Evolutionary conservation across 1,284 basidiomycete genomes (phyloP).

Genomic region (Moesziomyces antarcticus): DNA sequence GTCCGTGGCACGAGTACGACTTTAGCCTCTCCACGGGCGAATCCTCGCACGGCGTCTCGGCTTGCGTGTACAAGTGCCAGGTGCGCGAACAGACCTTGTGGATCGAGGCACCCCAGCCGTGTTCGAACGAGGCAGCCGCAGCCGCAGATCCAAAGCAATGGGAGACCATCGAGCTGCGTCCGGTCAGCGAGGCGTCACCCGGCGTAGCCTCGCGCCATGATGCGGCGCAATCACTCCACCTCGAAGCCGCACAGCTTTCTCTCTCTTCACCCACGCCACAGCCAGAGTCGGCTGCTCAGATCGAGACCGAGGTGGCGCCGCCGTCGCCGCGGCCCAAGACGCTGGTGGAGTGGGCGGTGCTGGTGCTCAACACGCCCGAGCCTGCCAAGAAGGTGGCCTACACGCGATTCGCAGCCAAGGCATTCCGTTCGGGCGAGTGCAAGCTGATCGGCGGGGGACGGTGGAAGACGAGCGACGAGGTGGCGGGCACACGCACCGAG

Average conservation of each 20-base stretch:
- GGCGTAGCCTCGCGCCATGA: slow-evolving; percentile 19
- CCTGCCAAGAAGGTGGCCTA: slow-evolving; percentile 79
- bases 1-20: slow-evolving; percentile 84
- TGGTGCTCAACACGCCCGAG: slow-evolving; percentile 78
- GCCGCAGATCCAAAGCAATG: slow-evolving; percentile 69
- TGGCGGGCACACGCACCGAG: slow-evolving; percentile 10
- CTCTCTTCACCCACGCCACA: slow-evolving; percentile 56
- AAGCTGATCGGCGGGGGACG: slow-evolving; percentile 73
- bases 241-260: slow-evolving; percentile 17
- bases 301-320: slow-evolving; percentile 15
- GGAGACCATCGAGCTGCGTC: slow-evolving; percentile 79
- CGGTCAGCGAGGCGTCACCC: slow-evolving; percentile 78
- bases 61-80: slow-evolving; percentile 80
- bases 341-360: slow-evolving; percentile 79
- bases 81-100: slow-evolving; percentile 69
- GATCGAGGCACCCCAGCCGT: slow-evolving; percentile 47
- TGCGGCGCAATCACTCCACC: slow-evolving; percentile 31
- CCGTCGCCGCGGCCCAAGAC: slow-evolving; percentile 69
- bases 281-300: not conserved
- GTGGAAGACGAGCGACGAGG: slow-evolving; percentile 26
- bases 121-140: not conserved
- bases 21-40: slow-evolving; percentile 78
- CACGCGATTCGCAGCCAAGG: slow-evolving; percentile 76
- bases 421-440: slow-evolving; percentile 78
- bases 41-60: slow-evolving; percentile 79